Evolutionary conservation across 805 yeast species (phyloP).

Genomic region (Phaffomyces thermotolerans): DNA sequence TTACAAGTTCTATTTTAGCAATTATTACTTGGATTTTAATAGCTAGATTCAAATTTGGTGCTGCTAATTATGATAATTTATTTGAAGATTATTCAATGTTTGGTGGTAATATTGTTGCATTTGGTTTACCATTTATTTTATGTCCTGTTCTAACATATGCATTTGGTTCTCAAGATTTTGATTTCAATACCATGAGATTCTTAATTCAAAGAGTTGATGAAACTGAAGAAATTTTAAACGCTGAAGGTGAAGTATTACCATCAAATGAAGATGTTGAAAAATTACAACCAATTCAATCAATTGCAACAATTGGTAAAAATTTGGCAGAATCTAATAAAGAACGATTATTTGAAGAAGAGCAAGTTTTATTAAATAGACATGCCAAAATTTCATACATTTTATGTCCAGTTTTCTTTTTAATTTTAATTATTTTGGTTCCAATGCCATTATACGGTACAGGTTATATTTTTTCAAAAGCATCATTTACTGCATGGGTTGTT

Average conservation of each 20-base stretch:
- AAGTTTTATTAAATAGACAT: slow-evolving; percentile 43
- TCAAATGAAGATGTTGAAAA: slow-evolving; percentile 14
- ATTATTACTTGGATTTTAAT: slow-evolving; percentile 60
- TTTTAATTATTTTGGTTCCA: slow-evolving; percentile 76
- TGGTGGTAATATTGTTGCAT: slow-evolving; percentile 79
- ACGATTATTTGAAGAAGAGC: slow-evolving; percentile 39
- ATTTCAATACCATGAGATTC: slow-evolving; percentile 54
- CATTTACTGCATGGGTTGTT: slow-evolving; percentile 86
- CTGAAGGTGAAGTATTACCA: slow-evolving; percentile 26
- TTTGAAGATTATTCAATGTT: slow-evolving; percentile 86
- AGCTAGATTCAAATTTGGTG: slow-evolving; percentile 37
- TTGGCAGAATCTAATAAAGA: slow-evolving; percentile 20
- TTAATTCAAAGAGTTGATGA: slow-evolving; percentile 62
- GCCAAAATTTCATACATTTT: slow-evolving; percentile 54
- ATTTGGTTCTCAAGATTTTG: slow-evolving; percentile 67
- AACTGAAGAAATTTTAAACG: slow-evolving; percentile 51
- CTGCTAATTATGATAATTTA: slow-evolving; percentile 45
- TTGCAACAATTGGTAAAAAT: slow-evolving; percentile 26
- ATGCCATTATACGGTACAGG: slow-evolving; percentile 88
- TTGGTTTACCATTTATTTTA: slow-evolving; percentile 61
- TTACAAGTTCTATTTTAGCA: slow-evolving; percentile 68
- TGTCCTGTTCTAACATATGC: slow-evolving; percentile 61
- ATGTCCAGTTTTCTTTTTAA: slow-evolving; percentile 53
- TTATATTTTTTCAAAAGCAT: slow-evolving; percentile 65
- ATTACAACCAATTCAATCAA: slow-evolving; percentile 25